Evolutionary conservation across 371 early-diverging fungal genomes (phyloP).

Genomic region (Entomophthora muscae): DNA sequence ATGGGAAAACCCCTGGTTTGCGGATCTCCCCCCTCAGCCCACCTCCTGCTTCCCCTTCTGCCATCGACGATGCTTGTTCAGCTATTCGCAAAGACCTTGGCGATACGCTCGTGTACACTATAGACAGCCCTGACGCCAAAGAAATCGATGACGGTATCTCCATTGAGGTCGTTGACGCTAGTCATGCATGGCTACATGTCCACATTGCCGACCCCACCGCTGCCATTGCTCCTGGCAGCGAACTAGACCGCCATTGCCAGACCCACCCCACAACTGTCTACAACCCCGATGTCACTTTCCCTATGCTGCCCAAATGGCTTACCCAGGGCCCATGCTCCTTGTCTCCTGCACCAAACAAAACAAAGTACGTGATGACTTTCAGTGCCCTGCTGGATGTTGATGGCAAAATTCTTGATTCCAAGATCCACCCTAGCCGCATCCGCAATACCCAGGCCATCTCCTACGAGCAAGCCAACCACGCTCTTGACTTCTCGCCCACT

Average conservation of each 20-base stretch:
- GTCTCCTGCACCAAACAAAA: conserved; percentile 14
- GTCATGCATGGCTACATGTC: conserved; percentile 67
- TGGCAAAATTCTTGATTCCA: conserved; percentile 58
- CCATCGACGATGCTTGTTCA: conserved; percentile 40
- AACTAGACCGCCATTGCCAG: conserved; percentile 27
- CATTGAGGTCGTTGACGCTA: conserved; percentile 30
- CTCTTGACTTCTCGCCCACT: conserved; percentile 16
- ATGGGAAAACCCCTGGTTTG: not conserved
- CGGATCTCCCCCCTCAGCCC: not conserved
- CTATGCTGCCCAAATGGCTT: conserved; percentile 63
- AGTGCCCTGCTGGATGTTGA: conserved; percentile 33
- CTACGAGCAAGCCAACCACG: conserved; percentile 56
- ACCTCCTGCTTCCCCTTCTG: not conserved
- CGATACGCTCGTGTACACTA: conserved; percentile 61
- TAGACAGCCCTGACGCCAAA: conserved; percentile 72
- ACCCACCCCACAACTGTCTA: conserved; percentile 54
- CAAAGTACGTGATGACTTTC: conserved; percentile 51
- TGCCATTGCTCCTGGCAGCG: conserved; percentile 38
- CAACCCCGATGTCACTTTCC: conserved; percentile 54
- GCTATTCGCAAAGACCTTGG: conserved; percentile 69
- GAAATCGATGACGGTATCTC: conserved; percentile 91
- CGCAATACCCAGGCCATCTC: conserved; percentile 43
- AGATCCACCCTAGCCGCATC: conserved; percentile 49
- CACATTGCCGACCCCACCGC: conserved; percentile 92
- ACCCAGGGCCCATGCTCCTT: conserved; percentile 47